phyloP scores from a whole-genome alignment of 495 filamentous ascomycete species.

The Recurvomyces mirabilis region DNA sequence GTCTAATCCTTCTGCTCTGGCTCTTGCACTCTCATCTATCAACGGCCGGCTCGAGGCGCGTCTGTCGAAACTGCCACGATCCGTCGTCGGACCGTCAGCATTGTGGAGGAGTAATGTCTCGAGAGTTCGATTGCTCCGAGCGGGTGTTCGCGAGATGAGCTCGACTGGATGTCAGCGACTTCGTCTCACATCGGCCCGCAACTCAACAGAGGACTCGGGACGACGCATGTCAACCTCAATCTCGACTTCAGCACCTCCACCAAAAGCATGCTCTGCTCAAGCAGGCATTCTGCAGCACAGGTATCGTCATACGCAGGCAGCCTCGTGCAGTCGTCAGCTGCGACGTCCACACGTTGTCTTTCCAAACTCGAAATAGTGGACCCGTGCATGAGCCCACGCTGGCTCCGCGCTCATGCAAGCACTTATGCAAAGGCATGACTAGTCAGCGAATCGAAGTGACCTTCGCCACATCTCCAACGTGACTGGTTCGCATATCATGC shows the following conservation, averaged over 20 bases:
- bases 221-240: background rate
- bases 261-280: background rate
- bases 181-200: slow-evolving; percentile 4
- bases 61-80: background rate
- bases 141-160: background rate
- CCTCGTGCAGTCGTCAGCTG: slow-evolving; percentile 3
- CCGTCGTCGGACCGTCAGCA: slow-evolving; percentile 1
- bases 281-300: too few relatives aligned
- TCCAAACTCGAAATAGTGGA: background rate
- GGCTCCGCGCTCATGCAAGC: background rate
- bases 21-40: background rate
- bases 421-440: background rate
- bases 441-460: slow-evolving; percentile 6
- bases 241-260: too few relatives aligned
- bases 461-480: slow-evolving; percentile 2
- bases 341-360: background rate
- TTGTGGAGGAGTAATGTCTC: background rate
- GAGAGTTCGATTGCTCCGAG: background rate
- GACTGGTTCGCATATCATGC: slow-evolving; percentile 11
- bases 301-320: background rate
- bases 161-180: background rate
- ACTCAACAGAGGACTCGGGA: background rate
- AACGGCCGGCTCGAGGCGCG: background rate
- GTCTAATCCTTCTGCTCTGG: background rate
- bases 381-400: background rate